Evolutionary conservation across 768 basidiomycete species (phyloP), one percentile per base, ranked within the genome.

Genomic region (Tulasnella sp.): DNA sequence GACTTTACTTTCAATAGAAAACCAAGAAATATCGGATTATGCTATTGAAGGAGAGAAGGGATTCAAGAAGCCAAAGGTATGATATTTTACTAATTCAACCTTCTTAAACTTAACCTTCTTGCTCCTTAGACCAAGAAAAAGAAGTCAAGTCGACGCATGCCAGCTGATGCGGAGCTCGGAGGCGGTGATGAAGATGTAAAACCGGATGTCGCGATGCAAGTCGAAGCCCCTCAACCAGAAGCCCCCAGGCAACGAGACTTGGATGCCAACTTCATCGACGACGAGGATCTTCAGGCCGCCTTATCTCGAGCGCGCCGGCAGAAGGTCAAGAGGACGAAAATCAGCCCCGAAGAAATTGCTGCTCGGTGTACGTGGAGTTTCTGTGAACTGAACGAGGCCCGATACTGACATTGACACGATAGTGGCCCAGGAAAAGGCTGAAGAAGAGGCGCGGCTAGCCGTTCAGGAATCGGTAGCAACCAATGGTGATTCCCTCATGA

Each of bases 201-300:
- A 38, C 89, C 89, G 46, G 80, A 72, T 5, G 82, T 82, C 42
- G 86, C 85, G 81, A 98, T 97, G 94, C 90, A 94, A 42, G 89
- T 96, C 77, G 97, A 98, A 83, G 91, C 89, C 82, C 90, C 93
- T n/a, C 62, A 82, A 14, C 77, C 82, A 31, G 16, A 52, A 52
- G 74, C 73, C 38, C 90, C 92, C 80, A 88, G 92, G 82, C 87
- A 88, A 81, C 89, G 93, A 83, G 91, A 96, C 84, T 88, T 95
- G 76, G 91, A 96, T 84, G 88, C 89, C 82, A 97, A 97, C 86
- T 95, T 98, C 85, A 93, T 99, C 81, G 98, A 99, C 86, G 98
- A 99, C 85, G 98, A 99, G 85, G 98, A 99, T 83, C 90, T 99
- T 62, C 97, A 98, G 88, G 94, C 94, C 58, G 95, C 94, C 38